Evolutionary conservation across 2,329 filamentous ascomycete genomes (phyloP).

Genomic region (Stagonosporopsis chrysanthemi): DNA sequence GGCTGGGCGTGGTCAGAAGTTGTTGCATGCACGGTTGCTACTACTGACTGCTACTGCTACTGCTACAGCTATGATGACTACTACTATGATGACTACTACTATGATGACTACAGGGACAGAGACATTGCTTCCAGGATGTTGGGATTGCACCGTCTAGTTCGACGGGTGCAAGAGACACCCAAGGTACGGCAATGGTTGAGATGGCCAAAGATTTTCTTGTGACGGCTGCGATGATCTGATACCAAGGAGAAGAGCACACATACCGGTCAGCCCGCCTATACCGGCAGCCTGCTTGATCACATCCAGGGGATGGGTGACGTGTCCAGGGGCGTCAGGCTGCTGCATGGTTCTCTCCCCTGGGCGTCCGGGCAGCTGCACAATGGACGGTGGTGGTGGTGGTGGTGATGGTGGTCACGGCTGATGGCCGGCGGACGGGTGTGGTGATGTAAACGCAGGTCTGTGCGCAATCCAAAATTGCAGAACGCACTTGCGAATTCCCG

Average conservation of each 20-base stretch:
- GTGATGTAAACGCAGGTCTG: slow-evolving; percentile 20
- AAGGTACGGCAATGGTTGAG: no score
- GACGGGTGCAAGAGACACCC: no score
- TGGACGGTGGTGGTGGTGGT: neutral
- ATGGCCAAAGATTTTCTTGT: no score
- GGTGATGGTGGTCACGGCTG: neutral
- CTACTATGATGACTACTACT: no score
- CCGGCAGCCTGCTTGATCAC: slow-evolving; percentile 34
- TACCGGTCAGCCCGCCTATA: slow-evolving; percentile 43
- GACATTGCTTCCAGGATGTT: no score
- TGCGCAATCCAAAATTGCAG: slow-evolving; percentile 23
- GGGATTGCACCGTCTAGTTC: no score
- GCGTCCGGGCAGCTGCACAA: neutral
- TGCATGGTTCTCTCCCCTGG: slow-evolving; percentile 25
- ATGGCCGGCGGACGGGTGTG: neutral
- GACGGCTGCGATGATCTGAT: no score
- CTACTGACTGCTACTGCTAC: neutral
- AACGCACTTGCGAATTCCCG: slow-evolving; percentile 34
- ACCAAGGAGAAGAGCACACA: slow-evolving; percentile 14
- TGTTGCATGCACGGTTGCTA: neutral
- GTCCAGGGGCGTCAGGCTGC: slow-evolving; percentile 28
- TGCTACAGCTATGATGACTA: neutral
- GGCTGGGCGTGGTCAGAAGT: slow-evolving; percentile 50
- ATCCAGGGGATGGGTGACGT: slow-evolving; percentile 39
- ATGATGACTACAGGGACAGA: no score